Evolutionary conservation across 1,284 basidiomycete genomes (phyloP).

Genomic region (Schizophyllum commune): DNA sequence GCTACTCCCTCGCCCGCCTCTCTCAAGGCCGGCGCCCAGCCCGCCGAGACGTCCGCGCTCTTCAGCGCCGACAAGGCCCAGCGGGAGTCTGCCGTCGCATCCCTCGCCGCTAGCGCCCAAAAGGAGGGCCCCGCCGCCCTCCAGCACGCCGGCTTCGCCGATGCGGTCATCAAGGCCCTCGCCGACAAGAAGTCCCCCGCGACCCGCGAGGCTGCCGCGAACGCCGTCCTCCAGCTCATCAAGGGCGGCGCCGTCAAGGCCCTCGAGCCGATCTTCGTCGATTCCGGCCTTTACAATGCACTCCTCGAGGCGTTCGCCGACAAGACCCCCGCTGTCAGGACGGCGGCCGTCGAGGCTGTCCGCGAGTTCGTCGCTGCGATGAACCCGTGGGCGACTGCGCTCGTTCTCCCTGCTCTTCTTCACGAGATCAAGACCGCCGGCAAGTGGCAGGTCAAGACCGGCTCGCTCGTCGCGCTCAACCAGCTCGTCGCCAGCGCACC

Average conservation of each 20-base stretch:
- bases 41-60: constrained; percentile 55
- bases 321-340: constrained; percentile 83
- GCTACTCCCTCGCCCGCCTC: constrained; percentile 40
- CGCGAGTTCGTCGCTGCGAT: constrained; percentile 73
- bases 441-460: constrained; percentile 99
- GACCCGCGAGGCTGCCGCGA: constrained; percentile 79
- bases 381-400: constrained; percentile 86
- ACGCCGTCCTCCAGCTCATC: constrained; percentile 65
- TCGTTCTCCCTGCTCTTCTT: constrained; percentile 87
- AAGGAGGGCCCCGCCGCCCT: constrained; percentile 85
- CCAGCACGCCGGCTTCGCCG: constrained; percentile 62
- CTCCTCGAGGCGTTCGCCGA: constrained; percentile 91
- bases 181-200: constrained; percentile 87
- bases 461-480: constrained; percentile 80
- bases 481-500: constrained; percentile 86
- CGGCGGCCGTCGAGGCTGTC: constrained; percentile 82
- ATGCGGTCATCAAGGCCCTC: constrained; percentile 80
- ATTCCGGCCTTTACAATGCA: constrained; percentile 77
- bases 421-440: constrained; percentile 94
- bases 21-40: constrained; percentile 41
- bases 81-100: constrained; percentile 62
- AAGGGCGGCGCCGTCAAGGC: constrained; percentile 68
- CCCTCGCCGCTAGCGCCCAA: constrained; percentile 70
- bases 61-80: constrained; percentile 69
- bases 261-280: constrained; percentile 86